phyloP scores from a whole-genome alignment of 169 alveolate species.

The Neospora caninum region DNA sequence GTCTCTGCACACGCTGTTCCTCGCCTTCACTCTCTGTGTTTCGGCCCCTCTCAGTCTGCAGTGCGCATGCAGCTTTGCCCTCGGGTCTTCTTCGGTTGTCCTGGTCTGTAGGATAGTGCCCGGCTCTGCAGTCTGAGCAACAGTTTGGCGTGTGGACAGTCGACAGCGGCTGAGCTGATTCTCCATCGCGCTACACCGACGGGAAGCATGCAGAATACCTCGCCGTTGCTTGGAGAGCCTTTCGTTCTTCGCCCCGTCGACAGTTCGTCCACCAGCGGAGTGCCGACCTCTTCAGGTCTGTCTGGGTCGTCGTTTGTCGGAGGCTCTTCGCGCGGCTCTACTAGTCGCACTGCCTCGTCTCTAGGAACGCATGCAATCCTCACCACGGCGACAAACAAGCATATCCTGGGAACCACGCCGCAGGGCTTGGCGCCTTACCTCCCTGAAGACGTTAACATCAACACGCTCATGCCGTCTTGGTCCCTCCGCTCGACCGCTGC shows the following conservation, averaged over 20 bases:
- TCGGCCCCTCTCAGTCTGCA: not conserved
- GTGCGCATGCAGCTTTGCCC: not conserved
- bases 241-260: not conserved
- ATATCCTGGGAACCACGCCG: conserved; percentile 12
- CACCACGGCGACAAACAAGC: not conserved
- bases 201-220: not conserved
- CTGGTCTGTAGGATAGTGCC: not conserved
- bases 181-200: not conserved
- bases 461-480: conserved; percentile 39
- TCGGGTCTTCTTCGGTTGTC: not conserved
- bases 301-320: not conserved
- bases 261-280: not conserved
- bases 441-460: conserved; percentile 23
- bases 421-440: conserved; percentile 47
- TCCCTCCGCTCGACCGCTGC: not conserved
- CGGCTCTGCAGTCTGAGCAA: conserved; percentile 29
- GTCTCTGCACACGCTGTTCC: not conserved
- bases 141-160: not conserved
- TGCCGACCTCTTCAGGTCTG: not conserved
- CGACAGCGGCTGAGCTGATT: not conserved
- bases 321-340: not conserved
- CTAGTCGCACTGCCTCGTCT: not conserved
- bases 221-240: not conserved
- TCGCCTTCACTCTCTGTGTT: not conserved
- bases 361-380: not conserved